Conservation (phyloP, 106 monocot species). For the Cymbidium sinense region DNA sequence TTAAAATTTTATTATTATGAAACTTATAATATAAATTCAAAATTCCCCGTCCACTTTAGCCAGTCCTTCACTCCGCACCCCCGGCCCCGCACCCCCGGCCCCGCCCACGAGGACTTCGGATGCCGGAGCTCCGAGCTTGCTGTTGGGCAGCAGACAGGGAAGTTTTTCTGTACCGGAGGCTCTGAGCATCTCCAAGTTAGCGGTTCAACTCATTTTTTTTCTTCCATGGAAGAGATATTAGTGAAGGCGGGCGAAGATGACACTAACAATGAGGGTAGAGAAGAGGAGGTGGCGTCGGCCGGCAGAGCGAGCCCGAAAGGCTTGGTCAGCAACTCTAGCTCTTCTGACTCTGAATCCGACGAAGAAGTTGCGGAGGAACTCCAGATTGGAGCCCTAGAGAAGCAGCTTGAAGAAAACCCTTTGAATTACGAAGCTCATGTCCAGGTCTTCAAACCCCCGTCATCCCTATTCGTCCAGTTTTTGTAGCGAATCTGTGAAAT, state of each 20-base stretch:
- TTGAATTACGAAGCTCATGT: constrained; percentile 54
- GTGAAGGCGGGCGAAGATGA: neutral
- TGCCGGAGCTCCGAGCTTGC: no score
- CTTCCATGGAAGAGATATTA: neutral
- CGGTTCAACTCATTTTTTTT: neutral
- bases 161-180: no score
- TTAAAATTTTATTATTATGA: no score
- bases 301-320: neutral
- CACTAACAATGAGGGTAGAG: neutral
- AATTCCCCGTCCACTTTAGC: no score
- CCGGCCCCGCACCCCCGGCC: no score
- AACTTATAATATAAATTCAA: no score
- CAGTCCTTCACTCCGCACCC: no score
- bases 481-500: neutral
- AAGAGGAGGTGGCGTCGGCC: neutral
- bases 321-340: constrained; percentile 15
- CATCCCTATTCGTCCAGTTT: neutral
- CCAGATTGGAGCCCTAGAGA: constrained; percentile 35
- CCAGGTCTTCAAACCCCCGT: constrained; percentile 23
- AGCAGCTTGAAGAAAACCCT: constrained; percentile 43
- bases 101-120: no score
- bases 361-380: constrained; percentile 31
- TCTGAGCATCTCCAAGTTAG: neutral
- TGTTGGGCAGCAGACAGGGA: no score
- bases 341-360: constrained; percentile 33